Evolutionary conservation across 345 rosid genomes (phyloP), one percentile per base, ranked within the genome.

Genomic region (Cardamine resedifolia): DNA sequence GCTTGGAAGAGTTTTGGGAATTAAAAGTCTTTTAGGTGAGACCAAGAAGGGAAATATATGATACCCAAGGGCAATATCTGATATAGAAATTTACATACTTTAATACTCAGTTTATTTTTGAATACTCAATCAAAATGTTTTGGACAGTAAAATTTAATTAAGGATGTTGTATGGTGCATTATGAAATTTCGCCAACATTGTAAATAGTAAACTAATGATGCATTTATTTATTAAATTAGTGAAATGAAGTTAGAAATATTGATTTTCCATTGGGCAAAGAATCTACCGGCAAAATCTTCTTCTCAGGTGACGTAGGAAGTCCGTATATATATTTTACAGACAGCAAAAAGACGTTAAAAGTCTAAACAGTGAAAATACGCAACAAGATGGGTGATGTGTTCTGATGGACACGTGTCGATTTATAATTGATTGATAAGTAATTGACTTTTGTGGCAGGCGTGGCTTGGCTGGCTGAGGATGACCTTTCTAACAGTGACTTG

Each of bases 371-470:
- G 53, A 58, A 39, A 61, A 4, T n/a, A 75, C 49, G 31, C 49
- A 68, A 68, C 58, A 51, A 23, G 64, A 45, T 41, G 53, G 50
- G 36, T 49, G 62, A 55, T 64, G 70, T 55, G 50, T 26, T 26
- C 7, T 3, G 6, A 14, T 7, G 20, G 8, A 43, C 70, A 68
- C 74, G 64, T 75, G 79, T 75, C 70, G 59, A 75, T 3, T 12
- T 8, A 10, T 20, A 28, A 75, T 61, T 61, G 64, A 15, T 24
- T 4, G 1, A 2, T 7, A 33, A 14, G 58, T 10, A 15, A 53
- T 75, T 68, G 79, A 75, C 70, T 75, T 75, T 68, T 67, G 31
- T 49, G 47, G 26, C 9, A 56, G 58, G 58, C 65, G 71, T 64
- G 64, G 24, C 2, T 16, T 14, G 65, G 50, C 58, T 50, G 68